Evolutionary conservation across 2,329 filamentous ascomycete species (phyloP), one percentile per base, ranked within the genome.

Genomic region (Colletotrichum sp.): DNA sequence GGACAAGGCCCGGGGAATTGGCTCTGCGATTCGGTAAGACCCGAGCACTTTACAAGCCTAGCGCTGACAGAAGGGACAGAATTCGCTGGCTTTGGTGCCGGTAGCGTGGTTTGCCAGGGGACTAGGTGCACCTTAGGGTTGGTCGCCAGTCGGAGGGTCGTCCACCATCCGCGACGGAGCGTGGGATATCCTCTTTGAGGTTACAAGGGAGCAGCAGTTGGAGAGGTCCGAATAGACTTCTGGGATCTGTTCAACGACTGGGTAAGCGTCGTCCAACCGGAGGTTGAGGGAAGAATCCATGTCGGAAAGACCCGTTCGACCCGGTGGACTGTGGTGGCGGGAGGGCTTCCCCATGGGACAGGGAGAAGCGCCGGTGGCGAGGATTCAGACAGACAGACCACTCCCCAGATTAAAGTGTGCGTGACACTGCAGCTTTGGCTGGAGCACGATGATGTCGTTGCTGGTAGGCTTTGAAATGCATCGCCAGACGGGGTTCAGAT

Each of bases 201-300:
- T 63, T 63, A 18, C 36, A 28, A 55, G 68, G 57, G 26, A 34
- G 24, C 9, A 34, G 24, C 9, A 30, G 15, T 30, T 49, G 34
- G 9, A 30, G 68, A 70, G 32, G 68, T 70, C 34, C 36, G 57
- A 70, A 63, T 70, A 70, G 49, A 70, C 68, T 70, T 70, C 39
- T 52, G 18, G n/a, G 36, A 15, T 26, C 49, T 30, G 44, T 36
- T 39, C n/a, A 32, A 18, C 32, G 55, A 63, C 57, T 49, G 39
- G 68, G 30, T 9, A 55, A 12, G 26, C 7, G 34, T 30, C 57
- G 16, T 52, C 57, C 36, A 55, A 63, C 34, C 68, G 62, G 57
- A 39, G 21, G 21, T 21, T 66, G 65, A 30, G 57, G n/a, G 18
- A 28, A 69, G 57, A 39, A 39, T 28, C 55, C 52, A 28, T 68